Evolutionary conservation across 768 basidiomycete genomes (phyloP).

Genomic region (Calocybe gangraenosa): DNA sequence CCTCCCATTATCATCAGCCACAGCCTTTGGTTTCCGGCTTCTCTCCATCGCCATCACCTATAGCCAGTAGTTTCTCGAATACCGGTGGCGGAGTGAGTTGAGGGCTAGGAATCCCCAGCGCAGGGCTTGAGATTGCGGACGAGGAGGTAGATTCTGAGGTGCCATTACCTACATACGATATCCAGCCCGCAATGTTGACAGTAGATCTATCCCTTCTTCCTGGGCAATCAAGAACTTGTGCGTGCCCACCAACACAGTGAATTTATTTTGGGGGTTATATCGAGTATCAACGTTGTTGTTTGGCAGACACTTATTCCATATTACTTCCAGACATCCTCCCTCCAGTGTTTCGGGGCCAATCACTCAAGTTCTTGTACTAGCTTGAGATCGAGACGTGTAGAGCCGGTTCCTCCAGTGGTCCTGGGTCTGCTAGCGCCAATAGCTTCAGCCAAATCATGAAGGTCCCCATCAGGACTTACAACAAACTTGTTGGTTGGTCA

Average conservation of each 20-base stretch:
- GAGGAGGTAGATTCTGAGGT: constrained; percentile 57
- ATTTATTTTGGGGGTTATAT: no score
- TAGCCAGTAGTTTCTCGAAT: constrained; percentile 8
- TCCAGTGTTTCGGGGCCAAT: constrained; percentile 85
- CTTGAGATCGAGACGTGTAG: constrained; percentile 86
- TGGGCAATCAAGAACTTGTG: constrained; percentile 84
- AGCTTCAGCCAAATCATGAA: constrained; percentile 78
- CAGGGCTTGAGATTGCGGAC: constrained; percentile 22
- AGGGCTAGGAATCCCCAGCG: constrained; percentile 18
- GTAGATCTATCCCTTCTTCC: constrained; percentile 80
- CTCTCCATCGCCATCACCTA: constrained; percentile 14
- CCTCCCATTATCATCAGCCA: background rate
- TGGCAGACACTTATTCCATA: constrained; percentile 74
- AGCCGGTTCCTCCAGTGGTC: constrained; percentile 36
- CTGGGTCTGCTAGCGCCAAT: constrained; percentile 34
- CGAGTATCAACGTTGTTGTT: background rate
- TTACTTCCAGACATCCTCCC: constrained; percentile 76
- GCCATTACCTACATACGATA: constrained; percentile 81
- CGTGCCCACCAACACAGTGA: constrained; percentile 24
- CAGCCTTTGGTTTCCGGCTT: constrained; percentile 8
- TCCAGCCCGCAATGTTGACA: constrained; percentile 82
- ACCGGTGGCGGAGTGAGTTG: background rate
- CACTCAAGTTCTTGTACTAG: constrained; percentile 84
- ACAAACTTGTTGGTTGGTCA: constrained; percentile 70
- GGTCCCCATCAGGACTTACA: constrained; percentile 89